A percentile compares a stretch with the other conserved stretches of the same genome.
These are phyloP conservation scores for Starmerella powellii DNA, from an alignment of 805 yeast genomes.

Conservation along the genomic window DNA sequence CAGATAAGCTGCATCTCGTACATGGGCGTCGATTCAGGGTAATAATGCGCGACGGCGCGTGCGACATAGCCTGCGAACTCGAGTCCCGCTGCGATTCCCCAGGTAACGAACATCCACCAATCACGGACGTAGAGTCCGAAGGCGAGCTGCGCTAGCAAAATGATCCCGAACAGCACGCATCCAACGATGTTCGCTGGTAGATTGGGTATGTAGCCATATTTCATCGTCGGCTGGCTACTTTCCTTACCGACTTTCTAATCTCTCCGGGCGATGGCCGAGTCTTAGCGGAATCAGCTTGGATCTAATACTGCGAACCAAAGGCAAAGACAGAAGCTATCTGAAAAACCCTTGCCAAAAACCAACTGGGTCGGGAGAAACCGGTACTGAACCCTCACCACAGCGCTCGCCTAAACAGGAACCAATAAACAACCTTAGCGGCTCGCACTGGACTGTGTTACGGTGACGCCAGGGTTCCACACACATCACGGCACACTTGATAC, in stretches of 20 bases:
- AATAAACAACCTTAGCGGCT: background rate
- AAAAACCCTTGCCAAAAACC: no score
- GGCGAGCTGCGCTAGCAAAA: slow-evolving; percentile 34
- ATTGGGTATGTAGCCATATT: slow-evolving; percentile 33
- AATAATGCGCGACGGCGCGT: slow-evolving; percentile 38
- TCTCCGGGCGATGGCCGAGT: no score
- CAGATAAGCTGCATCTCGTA: slow-evolving; percentile 55
- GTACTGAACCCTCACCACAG: no score
- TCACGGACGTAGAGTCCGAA: slow-evolving; percentile 40
- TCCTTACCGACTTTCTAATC: no score
- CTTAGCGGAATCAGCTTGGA: no score
- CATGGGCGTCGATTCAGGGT: slow-evolving; percentile 28
- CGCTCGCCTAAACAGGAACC: no score
- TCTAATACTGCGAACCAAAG: no score
- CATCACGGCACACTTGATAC: no score
- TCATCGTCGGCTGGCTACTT: background rate
- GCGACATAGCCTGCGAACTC: slow-evolving; percentile 63
- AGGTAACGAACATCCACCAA: slow-evolving; percentile 54
- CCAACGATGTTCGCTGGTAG: slow-evolving; percentile 48
- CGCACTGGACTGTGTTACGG: background rate
- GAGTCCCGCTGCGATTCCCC: slow-evolving; percentile 43
- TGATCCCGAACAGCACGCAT: slow-evolving; percentile 42
- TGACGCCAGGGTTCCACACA: no score
- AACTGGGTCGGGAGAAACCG: no score
- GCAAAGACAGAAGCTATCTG: no score